These are phyloP conservation scores for Paradendryphiella salina DNA, from an alignment of 2,329 filamentous ascomycete species.

Conservation along the genomic window DNA sequence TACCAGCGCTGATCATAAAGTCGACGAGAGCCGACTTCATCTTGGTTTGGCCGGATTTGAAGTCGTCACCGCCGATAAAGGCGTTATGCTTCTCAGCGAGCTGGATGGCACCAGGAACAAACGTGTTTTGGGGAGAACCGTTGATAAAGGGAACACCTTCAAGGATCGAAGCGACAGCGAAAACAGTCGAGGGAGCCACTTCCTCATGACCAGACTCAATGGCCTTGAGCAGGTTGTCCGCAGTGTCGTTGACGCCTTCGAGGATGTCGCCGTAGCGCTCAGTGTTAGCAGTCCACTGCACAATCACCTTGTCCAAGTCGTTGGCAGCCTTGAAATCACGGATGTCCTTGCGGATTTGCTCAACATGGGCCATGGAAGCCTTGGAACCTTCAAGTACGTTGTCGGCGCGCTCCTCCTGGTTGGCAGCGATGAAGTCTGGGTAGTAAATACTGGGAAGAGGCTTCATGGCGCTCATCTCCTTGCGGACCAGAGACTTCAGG, in stretches of 20 bases:
- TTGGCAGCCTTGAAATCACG: conserved; percentile 89
- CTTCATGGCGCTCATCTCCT: conserved; percentile 88
- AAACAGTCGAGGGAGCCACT: conserved; percentile 92
- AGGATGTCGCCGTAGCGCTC: conserved; percentile 92
- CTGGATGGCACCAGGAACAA: conserved; percentile 88
- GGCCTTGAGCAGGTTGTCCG: conserved; percentile 85
- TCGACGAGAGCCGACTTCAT: conserved; percentile 99
- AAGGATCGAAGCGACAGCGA: conserved; percentile 90
- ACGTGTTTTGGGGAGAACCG: conserved; percentile 98
- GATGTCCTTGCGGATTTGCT: conserved; percentile 91
- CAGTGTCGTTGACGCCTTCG: conserved; percentile 90
- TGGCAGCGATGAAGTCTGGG: conserved; percentile 97
- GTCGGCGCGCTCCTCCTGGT: conserved; percentile 95
- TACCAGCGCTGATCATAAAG: conserved; percentile 97
- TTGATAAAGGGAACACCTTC: conserved; percentile 96
- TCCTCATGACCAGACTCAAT: conserved; percentile 88
- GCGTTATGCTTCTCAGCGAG: conserved; percentile 83
- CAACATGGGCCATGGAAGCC: conserved; percentile 83
- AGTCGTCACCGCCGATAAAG: conserved; percentile 97
- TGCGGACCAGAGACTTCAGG: conserved; percentile 83
- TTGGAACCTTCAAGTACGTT: conserved; percentile 83
- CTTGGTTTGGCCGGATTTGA: conserved; percentile 99
- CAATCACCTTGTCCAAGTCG: conserved; percentile 88
- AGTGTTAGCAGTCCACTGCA: conserved; percentile 99
- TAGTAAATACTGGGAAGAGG: conserved; percentile 97